phyloP scores from a whole-genome alignment of 495 filamentous ascomycete species.

The Penicillium argentinense region DNA sequence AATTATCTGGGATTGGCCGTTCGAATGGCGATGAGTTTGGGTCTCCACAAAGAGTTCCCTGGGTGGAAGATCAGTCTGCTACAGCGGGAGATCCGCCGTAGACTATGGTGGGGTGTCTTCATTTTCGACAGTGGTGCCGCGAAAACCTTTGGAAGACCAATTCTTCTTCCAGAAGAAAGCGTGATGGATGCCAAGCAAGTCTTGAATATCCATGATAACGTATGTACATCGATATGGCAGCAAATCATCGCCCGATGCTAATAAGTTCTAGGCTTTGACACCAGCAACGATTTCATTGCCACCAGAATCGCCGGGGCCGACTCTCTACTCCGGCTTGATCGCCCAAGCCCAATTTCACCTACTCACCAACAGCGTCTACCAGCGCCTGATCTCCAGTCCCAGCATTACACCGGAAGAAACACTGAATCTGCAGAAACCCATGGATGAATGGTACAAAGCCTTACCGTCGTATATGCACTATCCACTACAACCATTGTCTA shows the following conservation, averaged over 20 bases:
- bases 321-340: constrained; percentile 50
- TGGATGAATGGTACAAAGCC: constrained; percentile 48
- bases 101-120: constrained; percentile 50
- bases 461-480: constrained; percentile 48
- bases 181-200: constrained; percentile 50
- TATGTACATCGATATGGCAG: constrained; percentile 5
- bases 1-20: constrained; percentile 54
- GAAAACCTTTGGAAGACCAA: constrained; percentile 49
- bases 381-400: constrained; percentile 51
- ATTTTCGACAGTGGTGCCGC: constrained; percentile 50
- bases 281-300: constrained; percentile 43
- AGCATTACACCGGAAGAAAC: constrained; percentile 49
- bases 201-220: constrained; percentile 51
- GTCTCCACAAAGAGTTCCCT: constrained; percentile 56
- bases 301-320: constrained; percentile 41
- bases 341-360: constrained; percentile 51
- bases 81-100: constrained; percentile 45
- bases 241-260: too few species aligned
- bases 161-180: constrained; percentile 46
- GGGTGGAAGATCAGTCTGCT: constrained; percentile 54
- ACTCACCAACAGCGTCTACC: constrained; percentile 50
- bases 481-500: constrained; percentile 21
- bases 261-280: constrained; percentile 38
- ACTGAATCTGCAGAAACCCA: constrained; percentile 42
- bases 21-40: constrained; percentile 54